Base-by-base conservation (phyloP, 1,284 basidiomycete genomes). In the Hemileia vastatrix region DNA sequence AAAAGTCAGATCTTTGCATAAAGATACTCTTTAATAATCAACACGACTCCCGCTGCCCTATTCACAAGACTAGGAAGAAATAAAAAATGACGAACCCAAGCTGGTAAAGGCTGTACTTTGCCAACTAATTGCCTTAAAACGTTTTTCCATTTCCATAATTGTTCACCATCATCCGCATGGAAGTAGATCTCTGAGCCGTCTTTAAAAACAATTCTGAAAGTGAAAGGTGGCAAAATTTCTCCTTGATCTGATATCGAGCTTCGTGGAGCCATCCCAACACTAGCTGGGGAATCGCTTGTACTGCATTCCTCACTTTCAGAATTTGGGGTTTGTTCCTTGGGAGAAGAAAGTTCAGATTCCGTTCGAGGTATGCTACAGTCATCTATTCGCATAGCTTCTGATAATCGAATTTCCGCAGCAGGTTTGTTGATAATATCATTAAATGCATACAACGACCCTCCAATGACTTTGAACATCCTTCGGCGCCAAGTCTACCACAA, bases 371-470 rank as follows among this genome's bases (percentile, higher is more conserved):
- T n/a, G 23, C 60, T 53, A 15, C 53, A 54, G 21, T 62, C 60
- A 50, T 62, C 49, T 8, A 62, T 43, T 4, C 50, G 23, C 4
- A 62, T 32, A 2, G 55, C 60, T 31, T 62, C 60, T 36, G 53
- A 27, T 19, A 62, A 50, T 55, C 60, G 43, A 44, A 62, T 62
- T 31, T 62, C 60, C 4, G 60, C 60, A 4, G 60, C 54, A 6
- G 55, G 31, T 27, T 62, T 62, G 21, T 62, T 62, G 53, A 62
- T 62, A 31, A 62, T 62, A 23, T 62, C 60, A 32, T 62, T 62
- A 21, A 55, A 62, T 13, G 60, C 60, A 44, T 55, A 62, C 9
- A 62, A 33, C 5, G 60, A 62, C 24, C 60, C 60, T 24, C 60
- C 60, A 27, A 47, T 62, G 13, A 53, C 60, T 48, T 62, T 62